These are phyloP conservation scores for Fusarium sulawesiense DNA, from an alignment of 2,329 filamentous ascomycete species.

Conservation along the genomic window DNA sequence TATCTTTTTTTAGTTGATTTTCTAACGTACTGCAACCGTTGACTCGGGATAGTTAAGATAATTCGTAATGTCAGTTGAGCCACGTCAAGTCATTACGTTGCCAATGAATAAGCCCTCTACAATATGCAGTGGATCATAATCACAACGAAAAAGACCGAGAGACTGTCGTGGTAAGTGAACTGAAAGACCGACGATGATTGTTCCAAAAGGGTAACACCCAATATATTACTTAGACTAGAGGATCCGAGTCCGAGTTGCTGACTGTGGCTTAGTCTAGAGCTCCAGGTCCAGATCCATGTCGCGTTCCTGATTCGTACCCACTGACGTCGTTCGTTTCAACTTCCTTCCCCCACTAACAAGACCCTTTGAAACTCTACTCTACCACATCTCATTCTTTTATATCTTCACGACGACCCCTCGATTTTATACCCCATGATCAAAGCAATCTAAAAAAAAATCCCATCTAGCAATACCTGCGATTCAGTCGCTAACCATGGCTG, in stretches of 20 bases:
- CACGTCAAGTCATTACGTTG: background rate
- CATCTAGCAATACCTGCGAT: conserved; percentile 1
- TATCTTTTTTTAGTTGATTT: background rate
- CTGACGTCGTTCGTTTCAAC: conserved; percentile 32
- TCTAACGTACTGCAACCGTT: background rate
- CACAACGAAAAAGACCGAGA: background rate
- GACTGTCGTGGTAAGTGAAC: background rate
- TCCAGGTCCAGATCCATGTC: background rate
- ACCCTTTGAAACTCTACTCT: background rate
- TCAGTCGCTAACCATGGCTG: conserved; percentile 40
- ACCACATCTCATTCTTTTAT: conserved; percentile 4
- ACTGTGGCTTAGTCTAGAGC: conserved; percentile 18
- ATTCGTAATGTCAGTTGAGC: background rate
- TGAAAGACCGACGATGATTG: background rate
- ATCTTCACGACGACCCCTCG: background rate
- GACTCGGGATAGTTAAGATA: background rate
- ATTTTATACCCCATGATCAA: conserved; percentile 2
- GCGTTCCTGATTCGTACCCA: conserved; percentile 25
- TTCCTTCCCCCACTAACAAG: conserved; percentile 20
- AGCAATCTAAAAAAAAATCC: background rate
- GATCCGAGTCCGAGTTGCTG: background rate
- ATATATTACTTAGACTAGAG: background rate
- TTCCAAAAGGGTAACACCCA: background rate
- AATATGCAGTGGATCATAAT: background rate
- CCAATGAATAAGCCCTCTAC: background rate